phyloP scores from a whole-genome alignment of 768 basidiomycete genomes.

The Exsudoporus frostii region DNA sequence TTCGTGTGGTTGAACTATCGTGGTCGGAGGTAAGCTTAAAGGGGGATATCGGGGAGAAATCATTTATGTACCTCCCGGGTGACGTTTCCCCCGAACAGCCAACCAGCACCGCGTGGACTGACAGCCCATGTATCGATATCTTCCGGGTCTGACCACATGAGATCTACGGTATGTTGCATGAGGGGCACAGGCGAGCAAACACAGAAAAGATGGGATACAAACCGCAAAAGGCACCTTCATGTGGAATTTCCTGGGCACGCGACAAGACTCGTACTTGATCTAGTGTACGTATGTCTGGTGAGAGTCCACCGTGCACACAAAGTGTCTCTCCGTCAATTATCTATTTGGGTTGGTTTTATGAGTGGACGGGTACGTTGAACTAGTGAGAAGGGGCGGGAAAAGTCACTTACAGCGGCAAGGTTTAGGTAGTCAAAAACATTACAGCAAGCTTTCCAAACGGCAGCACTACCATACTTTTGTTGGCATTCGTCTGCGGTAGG shows the following conservation, averaged over 20 bases:
- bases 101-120: slow-evolving; percentile 93
- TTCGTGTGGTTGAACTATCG: slow-evolving; percentile 92
- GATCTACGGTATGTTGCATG: slow-evolving; percentile 45
- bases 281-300: slow-evolving; percentile 91
- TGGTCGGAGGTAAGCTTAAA: neutral
- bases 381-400: neutral
- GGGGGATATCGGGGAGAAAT: neutral
- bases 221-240: slow-evolving; percentile 98
- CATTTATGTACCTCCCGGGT: slow-evolving; percentile 64
- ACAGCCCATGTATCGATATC: slow-evolving; percentile 96
- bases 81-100: slow-evolving; percentile 86
- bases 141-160: slow-evolving; percentile 99
- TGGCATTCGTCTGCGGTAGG: slow-evolving; percentile 81
- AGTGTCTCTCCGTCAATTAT: slow-evolving; percentile 91
- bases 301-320: slow-evolving; percentile 95
- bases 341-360: slow-evolving; percentile 37
- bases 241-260: slow-evolving; percentile 95
- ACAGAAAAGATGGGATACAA: slow-evolving; percentile 16
- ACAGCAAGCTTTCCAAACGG: slow-evolving; percentile 97
- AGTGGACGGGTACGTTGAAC: neutral
- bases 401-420: slow-evolving; percentile 74
- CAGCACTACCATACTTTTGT: slow-evolving; percentile 93
- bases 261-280: slow-evolving; percentile 93
- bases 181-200: neutral
- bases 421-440: slow-evolving; percentile 95